Evolutionary conservation across 495 filamentous ascomycete genomes (phyloP).

Genomic region (Neurospora sp.): DNA sequence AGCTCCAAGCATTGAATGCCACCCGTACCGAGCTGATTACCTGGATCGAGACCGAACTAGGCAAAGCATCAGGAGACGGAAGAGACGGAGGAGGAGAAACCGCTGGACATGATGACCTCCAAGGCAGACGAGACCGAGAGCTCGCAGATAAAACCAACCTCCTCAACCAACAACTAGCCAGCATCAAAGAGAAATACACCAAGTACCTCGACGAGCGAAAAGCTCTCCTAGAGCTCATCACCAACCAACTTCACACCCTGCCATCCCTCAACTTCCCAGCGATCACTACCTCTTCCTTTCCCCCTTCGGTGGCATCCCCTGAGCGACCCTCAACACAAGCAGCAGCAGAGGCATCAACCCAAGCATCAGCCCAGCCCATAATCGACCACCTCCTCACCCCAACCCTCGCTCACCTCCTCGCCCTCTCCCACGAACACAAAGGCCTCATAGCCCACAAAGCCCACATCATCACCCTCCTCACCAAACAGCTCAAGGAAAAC

Average conservation of each 20-base stretch:
- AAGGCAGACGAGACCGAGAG: slow-evolving; percentile 9
- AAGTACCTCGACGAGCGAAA: slow-evolving; percentile 36
- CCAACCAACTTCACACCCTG: slow-evolving; percentile 3
- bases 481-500: slow-evolving; percentile 49
- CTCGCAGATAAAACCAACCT: slow-evolving; percentile 23
- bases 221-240: slow-evolving; percentile 28
- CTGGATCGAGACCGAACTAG: slow-evolving; percentile 63
- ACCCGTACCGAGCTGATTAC: slow-evolving; percentile 56
- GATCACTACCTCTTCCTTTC: background rate
- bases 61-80: slow-evolving; percentile 35
- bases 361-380: background rate
- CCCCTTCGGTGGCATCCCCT: slow-evolving; percentile 20
- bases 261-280: background rate
- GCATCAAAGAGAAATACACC: slow-evolving; percentile 41
- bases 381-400: slow-evolving; percentile 36
- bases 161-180: slow-evolving; percentile 36
- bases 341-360: background rate
- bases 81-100: slow-evolving; percentile 15
- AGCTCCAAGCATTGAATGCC: slow-evolving; percentile 38
- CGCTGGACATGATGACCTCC: slow-evolving; percentile 26
- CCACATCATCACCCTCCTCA: slow-evolving; percentile 47
- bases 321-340: slow-evolving; percentile 9
- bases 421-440: slow-evolving; percentile 53
- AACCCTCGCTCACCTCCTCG: slow-evolving; percentile 44
- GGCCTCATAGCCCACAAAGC: slow-evolving; percentile 53